Base-by-base conservation (phyloP, 768 basidiomycete species). In the Termitomyces sp. region DNA sequence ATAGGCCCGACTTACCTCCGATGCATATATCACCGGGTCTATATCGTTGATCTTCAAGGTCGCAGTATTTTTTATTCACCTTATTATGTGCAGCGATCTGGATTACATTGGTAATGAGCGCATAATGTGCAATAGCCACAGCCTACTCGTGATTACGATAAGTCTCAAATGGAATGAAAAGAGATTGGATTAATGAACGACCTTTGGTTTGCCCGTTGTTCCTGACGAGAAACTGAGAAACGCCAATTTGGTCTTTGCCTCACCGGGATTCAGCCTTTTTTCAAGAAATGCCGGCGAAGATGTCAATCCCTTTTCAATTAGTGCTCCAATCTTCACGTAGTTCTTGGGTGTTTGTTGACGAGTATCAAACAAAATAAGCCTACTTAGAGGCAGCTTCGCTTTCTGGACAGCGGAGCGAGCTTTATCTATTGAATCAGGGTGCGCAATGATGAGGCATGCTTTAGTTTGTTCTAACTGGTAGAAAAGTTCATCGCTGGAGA, bases 161-260 rank as follows among this genome's bases (percentile, higher is more conserved):
- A 52, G 20, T 39, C 31, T 24, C 54, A 18, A 20, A 18, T 45
- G 18, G n/a, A 7, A 33, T 46, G 31, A 27, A 24, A 47, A 53
- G 4, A 16, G 6, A 27, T 16, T 18, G 42, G 11, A 37, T 33
- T 15, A 18, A 50, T 30, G 41, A 20, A 48, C 22, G 44, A 84
- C 86, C 81, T 91, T 88, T 0, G 89, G 89, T 60, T 75, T 81
- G 0, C 89, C 89, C 2, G 89, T 91, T 0, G 89, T 91, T 58
- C 81, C 81, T 22, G 88, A 89, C 0, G 88, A 89, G 66, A 90
- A 90, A 66, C 79, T 84, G 30, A 89, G 71, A 60, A 89, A 83
- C 0, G 89, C 89, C 15, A 90, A 67, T 67, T 88, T 91, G 12
- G 79, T 85, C 70, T 76, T 87, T 18, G 75, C 87, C 70, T 91